phyloP scores from a whole-genome alignment of 371 early-diverging fungal species.

The Saksenaea oblongispora region DNA sequence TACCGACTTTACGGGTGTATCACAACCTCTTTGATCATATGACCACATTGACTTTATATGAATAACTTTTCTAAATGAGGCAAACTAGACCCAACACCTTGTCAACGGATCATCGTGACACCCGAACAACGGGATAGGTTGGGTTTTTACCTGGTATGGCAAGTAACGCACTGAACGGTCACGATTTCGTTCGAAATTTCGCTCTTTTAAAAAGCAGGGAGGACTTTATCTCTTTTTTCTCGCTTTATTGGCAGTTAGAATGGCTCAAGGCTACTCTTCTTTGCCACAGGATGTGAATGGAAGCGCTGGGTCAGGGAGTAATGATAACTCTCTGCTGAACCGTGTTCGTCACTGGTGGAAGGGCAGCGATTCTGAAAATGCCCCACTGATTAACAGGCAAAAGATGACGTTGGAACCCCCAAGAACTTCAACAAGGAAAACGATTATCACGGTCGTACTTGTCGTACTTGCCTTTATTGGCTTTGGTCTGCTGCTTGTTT shows the following conservation, averaged over 20 bases:
- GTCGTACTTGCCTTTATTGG: constrained; percentile 23
- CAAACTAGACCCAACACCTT: neutral
- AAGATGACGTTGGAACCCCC: constrained; percentile 46
- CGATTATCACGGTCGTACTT: constrained; percentile 19
- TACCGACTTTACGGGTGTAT: neutral
- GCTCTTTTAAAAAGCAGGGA: neutral
- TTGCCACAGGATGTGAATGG: constrained; percentile 16
- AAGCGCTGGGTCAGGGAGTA: neutral
- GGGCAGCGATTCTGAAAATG: constrained; percentile 14
- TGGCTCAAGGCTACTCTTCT: constrained; percentile 14
- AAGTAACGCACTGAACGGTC: neutral
- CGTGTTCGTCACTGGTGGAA: constrained; percentile 18
- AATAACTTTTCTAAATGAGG: neutral
- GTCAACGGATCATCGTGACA: neutral
- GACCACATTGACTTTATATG: neutral
- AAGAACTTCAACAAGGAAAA: constrained; percentile 15
- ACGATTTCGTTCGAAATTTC: neutral
- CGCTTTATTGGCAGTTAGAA: neutral
- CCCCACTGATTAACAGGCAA: constrained; percentile 37
- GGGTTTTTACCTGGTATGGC: neutral
- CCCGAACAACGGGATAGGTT: neutral
- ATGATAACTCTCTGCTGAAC: constrained; percentile 3
- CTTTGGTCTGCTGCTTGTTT: constrained; percentile 14
- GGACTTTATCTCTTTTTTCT: neutral
- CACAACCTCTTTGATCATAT: neutral